A percentile compares a stretch with the other conserved stretches of the same genome.
phyloP scores from a whole-genome alignment of 139 green algal species.

The Chlamydomonas asymmetrica region DNA sequence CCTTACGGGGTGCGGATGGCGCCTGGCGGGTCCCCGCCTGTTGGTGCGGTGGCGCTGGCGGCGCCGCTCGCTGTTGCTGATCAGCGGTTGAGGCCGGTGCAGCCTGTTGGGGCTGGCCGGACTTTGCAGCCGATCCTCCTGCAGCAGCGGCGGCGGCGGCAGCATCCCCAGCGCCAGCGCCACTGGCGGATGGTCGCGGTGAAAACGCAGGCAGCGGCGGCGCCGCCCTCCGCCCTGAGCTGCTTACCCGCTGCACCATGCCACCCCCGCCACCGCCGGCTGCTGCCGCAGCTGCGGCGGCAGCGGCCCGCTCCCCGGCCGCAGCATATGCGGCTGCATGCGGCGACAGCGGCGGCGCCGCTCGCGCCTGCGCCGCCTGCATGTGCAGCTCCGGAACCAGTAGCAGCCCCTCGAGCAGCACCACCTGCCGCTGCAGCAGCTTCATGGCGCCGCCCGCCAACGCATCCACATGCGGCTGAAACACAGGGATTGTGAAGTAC shows the following conservation, averaged over 20 bases:
- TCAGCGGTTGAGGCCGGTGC: too few relatives aligned
- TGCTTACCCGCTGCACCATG: background rate
- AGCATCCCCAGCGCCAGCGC: background rate
- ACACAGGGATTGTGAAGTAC: background rate
- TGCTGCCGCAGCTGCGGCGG: background rate
- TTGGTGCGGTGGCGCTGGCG: too few relatives aligned
- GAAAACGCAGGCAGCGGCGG: background rate
- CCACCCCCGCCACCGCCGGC: background rate
- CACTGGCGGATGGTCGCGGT: background rate
- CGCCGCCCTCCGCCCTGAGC: background rate
- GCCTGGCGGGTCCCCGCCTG: too few relatives aligned
- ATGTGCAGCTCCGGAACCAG: slow-evolving; percentile 14
- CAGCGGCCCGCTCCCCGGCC: slow-evolving; percentile 1
- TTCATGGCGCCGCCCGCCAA: background rate
- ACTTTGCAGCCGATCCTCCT: background rate
- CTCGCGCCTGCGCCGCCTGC: background rate
- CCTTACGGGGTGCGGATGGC: too few relatives aligned
- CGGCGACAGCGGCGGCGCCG: too few relatives aligned
- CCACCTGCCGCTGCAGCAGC: slow-evolving; percentile 15
- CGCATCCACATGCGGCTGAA: slow-evolving; percentile 15
- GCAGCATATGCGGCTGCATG: too few relatives aligned
- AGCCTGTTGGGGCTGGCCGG: background rate
- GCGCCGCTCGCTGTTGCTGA: too few relatives aligned
- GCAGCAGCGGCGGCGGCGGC: background rate
- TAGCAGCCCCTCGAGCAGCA: slow-evolving; percentile 26